Evolutionary conservation across 1,139 yeast genomes (phyloP), one percentile per base, ranked within the genome.

Genomic region (Geotrichum histeridarum): DNA sequence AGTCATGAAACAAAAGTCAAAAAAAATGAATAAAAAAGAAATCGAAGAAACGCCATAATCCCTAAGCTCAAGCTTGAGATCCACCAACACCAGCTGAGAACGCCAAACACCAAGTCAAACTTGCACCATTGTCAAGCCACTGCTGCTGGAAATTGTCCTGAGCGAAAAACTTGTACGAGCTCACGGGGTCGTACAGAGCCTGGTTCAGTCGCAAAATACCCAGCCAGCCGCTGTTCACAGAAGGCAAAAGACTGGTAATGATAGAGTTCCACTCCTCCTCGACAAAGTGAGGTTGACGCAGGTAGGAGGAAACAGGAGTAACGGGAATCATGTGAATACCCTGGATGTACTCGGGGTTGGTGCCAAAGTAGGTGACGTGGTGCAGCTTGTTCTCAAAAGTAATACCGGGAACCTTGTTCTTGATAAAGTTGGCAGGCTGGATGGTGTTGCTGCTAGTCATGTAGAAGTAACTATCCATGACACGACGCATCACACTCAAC

Each of bases 271-370:
- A 91, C 71, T 91, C 97, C 70, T 89, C 82, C 60, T 73, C 64
- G 22, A 84, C 94, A 69, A 81, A 91, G 1, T 74, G 69, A 4
- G 87, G 79, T 8, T 76, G 74, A 67, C 97, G 78, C 41, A 89
- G 76, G 60, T 78, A 83, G 0, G 91, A 81, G 15, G 95, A 83
- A 12, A 85, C 80, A 0, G 96, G 89, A 0, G 95, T 87, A 41
- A 86, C 74, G 30, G 98, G 95, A 56, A 91, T 76, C 83, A 91
- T 91, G 69, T 91, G 97, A 58, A 91, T 89, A 65, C 96, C 96
- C 62, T 90, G 96, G 50, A 90, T 88, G 67, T 84, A 91, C 67
- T 90, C 90, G 49, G 74, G 68, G 52, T 80, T 75, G 62, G 74
- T 72, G 2, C 95, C 95, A 65, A 88, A 88, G 68, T 84, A 88